Evolutionary conservation across 2,329 filamentous ascomycete species (phyloP).

Genomic region (Arthrobotrys sphaeroides): DNA sequence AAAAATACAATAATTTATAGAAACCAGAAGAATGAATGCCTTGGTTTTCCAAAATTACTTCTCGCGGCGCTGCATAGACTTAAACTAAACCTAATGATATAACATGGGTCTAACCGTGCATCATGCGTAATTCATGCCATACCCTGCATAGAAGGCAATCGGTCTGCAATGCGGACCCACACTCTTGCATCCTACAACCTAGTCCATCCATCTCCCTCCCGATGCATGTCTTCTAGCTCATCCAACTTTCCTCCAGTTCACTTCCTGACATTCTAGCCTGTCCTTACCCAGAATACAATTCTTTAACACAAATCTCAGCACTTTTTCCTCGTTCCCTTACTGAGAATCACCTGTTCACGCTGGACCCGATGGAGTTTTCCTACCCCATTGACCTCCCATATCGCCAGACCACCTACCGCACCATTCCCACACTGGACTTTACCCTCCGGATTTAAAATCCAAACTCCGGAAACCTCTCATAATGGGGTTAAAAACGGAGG

Average conservation of each 20-base stretch:
- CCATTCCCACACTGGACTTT: slow-evolving; percentile 25
- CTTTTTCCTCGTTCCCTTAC: not conserved
- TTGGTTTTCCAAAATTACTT: not conserved
- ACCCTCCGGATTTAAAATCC: slow-evolving; percentile 39
- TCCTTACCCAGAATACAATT: not conserved
- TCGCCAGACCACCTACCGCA: not conserved
- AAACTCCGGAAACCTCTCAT: slow-evolving; percentile 25
- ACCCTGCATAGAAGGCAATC: not conserved
- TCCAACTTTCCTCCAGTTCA: not conserved
- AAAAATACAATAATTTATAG: not conserved
- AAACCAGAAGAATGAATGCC: not conserved
- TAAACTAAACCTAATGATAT: not conserved
- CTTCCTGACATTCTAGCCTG: not conserved
- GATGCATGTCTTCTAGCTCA: not conserved
- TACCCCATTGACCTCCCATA: not conserved
- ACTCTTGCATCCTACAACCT: not conserved
- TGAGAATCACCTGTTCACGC: not conserved
- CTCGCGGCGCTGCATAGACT: not conserved
- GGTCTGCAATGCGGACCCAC: not conserved
- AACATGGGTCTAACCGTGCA: too few species aligned
- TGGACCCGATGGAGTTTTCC: not conserved
- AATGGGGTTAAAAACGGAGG: slow-evolving; percentile 6
- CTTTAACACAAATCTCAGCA: not conserved
- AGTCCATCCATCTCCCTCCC: not conserved
- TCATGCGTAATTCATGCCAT: not conserved